phyloP scores from a whole-genome alignment of 345 rosid genomes.

The Psidium guajava region DNA sequence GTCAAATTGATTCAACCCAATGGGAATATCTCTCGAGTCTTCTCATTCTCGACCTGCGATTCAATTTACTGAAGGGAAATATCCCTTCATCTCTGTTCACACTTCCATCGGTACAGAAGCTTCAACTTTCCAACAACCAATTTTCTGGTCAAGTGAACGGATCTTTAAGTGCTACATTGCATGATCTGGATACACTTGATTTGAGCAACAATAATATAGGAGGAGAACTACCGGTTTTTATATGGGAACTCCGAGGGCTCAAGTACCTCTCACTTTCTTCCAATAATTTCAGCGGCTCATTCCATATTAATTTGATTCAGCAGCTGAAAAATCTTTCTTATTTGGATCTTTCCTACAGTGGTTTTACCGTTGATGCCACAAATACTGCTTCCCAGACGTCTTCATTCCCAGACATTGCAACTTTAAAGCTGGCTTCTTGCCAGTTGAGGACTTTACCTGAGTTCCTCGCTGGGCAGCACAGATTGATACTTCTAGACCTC shows the following conservation, averaged over 20 bases:
- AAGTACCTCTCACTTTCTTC: conserved; percentile 15
- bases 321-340: conserved; percentile 11
- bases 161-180: background rate
- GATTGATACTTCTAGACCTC: background rate
- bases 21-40: no score
- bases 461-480: conserved; percentile 10
- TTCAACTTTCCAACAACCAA: background rate
- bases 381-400: background rate
- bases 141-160: conserved; percentile 20
- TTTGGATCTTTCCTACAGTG: conserved; percentile 33
- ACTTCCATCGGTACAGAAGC: no score
- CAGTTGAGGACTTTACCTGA: conserved; percentile 18
- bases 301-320: conserved; percentile 8
- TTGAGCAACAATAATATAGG: conserved; percentile 24
- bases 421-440: conserved; percentile 30
- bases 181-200: background rate
- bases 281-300: conserved; percentile 32
- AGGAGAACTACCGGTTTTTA: conserved; percentile 8
- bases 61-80: no score
- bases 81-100: no score
- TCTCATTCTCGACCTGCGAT: no score
- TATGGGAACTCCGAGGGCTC: conserved; percentile 10
- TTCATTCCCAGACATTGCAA: background rate
- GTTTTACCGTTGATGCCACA: background rate
- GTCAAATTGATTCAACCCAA: no score